phyloP scores from a whole-genome alignment of 73 alveolate genomes.

The Diophrys sp. region DNA sequence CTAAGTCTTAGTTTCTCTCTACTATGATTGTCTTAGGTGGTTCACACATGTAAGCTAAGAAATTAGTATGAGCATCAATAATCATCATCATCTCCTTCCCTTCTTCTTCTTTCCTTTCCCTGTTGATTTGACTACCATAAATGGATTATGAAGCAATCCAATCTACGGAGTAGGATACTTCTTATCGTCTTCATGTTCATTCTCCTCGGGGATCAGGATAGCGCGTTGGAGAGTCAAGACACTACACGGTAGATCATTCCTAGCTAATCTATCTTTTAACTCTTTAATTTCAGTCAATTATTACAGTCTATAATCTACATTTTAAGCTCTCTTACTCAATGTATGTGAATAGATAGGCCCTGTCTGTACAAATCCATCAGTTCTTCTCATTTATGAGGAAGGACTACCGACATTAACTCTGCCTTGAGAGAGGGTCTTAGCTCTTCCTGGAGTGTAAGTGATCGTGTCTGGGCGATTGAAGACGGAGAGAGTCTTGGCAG shows the following conservation, averaged over 20 bases:
- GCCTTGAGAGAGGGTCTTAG: background rate
- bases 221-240: conserved; percentile 29
- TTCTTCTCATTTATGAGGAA: conserved; percentile 10
- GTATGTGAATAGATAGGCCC: too few relatives aligned
- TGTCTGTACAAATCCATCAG: too few relatives aligned
- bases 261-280: conserved; percentile 43
- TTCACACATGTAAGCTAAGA: too few relatives aligned
- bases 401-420: background rate
- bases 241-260: conserved; percentile 18
- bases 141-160: conserved; percentile 36
- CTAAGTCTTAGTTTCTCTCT: too few relatives aligned
- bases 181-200: conserved; percentile 17
- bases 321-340: conserved; percentile 1
- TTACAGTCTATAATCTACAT: conserved; percentile 29
- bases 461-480: background rate
- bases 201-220: conserved; percentile 32
- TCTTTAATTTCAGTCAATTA: conserved; percentile 35
- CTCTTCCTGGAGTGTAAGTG: background rate
- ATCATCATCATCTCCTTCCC: conserved; percentile 11
- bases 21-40: too few relatives aligned
- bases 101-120: conserved; percentile 32
- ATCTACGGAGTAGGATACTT: conserved; percentile 22
- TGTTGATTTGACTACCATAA: conserved; percentile 29
- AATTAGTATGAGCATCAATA: too few relatives aligned
- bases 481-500: background rate